Conservation (phyloP, 2,329 filamentous ascomycete genomes). For the Penicillium sp. region DNA sequence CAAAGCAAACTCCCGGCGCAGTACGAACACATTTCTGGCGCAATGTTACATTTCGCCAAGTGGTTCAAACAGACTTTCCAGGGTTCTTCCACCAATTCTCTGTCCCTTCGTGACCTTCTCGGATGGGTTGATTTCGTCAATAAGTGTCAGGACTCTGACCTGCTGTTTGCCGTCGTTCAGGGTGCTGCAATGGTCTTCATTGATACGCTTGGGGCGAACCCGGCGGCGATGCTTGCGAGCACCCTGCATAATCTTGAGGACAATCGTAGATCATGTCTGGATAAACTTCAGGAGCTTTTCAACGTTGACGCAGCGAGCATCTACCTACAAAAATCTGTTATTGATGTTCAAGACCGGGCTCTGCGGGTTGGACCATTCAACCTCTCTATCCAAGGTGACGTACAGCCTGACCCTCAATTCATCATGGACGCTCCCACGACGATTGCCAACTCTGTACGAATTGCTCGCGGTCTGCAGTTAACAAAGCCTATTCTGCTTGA, state of each 20-base stretch:
- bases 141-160: slow-evolving; percentile 57
- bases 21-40: slow-evolving; percentile 63
- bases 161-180: slow-evolving; percentile 67
- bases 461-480: slow-evolving; percentile 86
- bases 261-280: slow-evolving; percentile 75
- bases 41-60: slow-evolving; percentile 83
- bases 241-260: slow-evolving; percentile 70
- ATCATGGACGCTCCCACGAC: slow-evolving; percentile 91
- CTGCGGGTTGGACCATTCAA: slow-evolving; percentile 78
- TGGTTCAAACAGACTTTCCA: slow-evolving; percentile 89
- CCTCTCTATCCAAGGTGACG: slow-evolving; percentile 59
- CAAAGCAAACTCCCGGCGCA: slow-evolving; percentile 69
- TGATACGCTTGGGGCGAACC: slow-evolving; percentile 93
- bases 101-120: slow-evolving; percentile 90
- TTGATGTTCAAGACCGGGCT: slow-evolving; percentile 58
- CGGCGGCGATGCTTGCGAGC: slow-evolving; percentile 80
- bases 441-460: slow-evolving; percentile 84
- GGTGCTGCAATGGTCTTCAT: slow-evolving; percentile 95
- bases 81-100: slow-evolving; percentile 73
- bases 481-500: slow-evolving; percentile 92
- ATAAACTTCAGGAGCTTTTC: slow-evolving; percentile 72
- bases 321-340: slow-evolving; percentile 67
- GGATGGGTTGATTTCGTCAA: slow-evolving; percentile 96
- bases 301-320: slow-evolving; percentile 64
- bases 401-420: slow-evolving; percentile 64